phyloP scores from a whole-genome alignment of 805 yeast genomes.

The Wickerhamiella nectarea region DNA sequence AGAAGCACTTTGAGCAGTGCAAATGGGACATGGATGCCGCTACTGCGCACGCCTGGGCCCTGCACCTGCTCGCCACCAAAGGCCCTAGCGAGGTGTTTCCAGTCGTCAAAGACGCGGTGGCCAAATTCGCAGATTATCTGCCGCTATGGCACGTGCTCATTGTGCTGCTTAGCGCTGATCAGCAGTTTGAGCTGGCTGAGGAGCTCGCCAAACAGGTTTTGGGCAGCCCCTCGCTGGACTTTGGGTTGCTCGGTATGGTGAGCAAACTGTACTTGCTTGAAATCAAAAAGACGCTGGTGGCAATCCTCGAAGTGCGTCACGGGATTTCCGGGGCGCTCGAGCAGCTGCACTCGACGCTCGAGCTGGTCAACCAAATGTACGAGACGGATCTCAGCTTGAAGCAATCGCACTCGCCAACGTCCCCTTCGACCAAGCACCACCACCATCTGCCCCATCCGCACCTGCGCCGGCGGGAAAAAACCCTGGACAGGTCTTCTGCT shows the following conservation, averaged over 20 bases:
- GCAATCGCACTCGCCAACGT: no score
- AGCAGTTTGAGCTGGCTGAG: slow-evolving; percentile 41
- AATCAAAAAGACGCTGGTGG: slow-evolving; percentile 60
- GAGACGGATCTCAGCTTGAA: not conserved
- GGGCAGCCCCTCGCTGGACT: slow-evolving; percentile 24
- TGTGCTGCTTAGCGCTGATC: slow-evolving; percentile 48
- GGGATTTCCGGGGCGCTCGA: slow-evolving; percentile 51
- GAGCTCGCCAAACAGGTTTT: slow-evolving; percentile 42
- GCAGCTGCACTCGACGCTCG: slow-evolving; percentile 51
- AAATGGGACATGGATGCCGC: slow-evolving; percentile 12
- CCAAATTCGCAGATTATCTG: slow-evolving; percentile 37
- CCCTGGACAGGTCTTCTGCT: not conserved
- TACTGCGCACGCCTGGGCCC: slow-evolving; percentile 21
- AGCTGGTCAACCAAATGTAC: slow-evolving; percentile 27
- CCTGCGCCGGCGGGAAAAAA: slow-evolving; percentile 9
- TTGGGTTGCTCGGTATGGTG: slow-evolving; percentile 16
- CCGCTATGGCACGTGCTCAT: slow-evolving; percentile 56
- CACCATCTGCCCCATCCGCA: not conserved
- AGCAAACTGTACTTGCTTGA: slow-evolving; percentile 41
- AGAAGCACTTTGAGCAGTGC: slow-evolving; percentile 12
- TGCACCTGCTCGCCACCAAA: slow-evolving; percentile 19
- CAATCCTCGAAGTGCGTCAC: slow-evolving; percentile 47
- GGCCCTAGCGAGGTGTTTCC: slow-evolving; percentile 19
- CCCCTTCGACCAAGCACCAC: not conserved
- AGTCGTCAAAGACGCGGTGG: slow-evolving; percentile 19